Evolutionary conservation across 371 early-diverging fungal species (phyloP), one percentile per base, ranked within the genome.

Genomic region (Basidiobolus meristosporus): DNA sequence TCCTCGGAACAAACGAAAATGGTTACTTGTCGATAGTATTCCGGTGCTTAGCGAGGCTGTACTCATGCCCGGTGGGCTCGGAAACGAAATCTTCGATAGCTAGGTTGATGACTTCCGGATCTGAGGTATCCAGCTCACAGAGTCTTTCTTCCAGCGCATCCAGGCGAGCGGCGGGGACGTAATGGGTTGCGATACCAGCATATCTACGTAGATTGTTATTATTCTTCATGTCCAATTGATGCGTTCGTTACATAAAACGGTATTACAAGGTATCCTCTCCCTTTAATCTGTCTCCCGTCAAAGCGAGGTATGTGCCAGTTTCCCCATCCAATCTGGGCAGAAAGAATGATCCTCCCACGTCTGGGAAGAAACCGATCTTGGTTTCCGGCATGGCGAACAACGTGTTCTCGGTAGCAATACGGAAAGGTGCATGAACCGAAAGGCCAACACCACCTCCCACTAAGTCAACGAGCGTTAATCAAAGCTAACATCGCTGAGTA

Each of bases 381-480:
- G 86, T 78, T 61, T 93, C 92, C 10, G 90, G 91, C 79, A 91
- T 84, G 16, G 93, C 83, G 53, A 92, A 86, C 33, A 82, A 56
- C 0, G 93, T 84, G 41, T 77, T 71, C 53, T 97, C 96, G 10
- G 89, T 91, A 11, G 84, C 95, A 38, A 97, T 78, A 9, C 93
- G 64, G 68, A 95, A 93, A 9, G 93, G 88, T 2, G 86, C 90
- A 52, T 93, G 96, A 20, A 86, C 82, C 37, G 90, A 87, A 10
- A 97, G 56, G 11, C 97, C 98, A 14, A 90, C 77, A 12, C 96
- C 95, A 19, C 93, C 98, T 20, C 98, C 98, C 83, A 93, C 84
- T 82, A 48, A 44, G 32, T 7, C 18, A 26, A 11, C 21, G 18
- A 16, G 14, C 34, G 34, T 34, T 34, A 12, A n/a, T n/a, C n/a